phyloP scores from a whole-genome alignment of 2,329 filamentous ascomycete species.

The Ceratocystiopsis brevicomis region DNA sequence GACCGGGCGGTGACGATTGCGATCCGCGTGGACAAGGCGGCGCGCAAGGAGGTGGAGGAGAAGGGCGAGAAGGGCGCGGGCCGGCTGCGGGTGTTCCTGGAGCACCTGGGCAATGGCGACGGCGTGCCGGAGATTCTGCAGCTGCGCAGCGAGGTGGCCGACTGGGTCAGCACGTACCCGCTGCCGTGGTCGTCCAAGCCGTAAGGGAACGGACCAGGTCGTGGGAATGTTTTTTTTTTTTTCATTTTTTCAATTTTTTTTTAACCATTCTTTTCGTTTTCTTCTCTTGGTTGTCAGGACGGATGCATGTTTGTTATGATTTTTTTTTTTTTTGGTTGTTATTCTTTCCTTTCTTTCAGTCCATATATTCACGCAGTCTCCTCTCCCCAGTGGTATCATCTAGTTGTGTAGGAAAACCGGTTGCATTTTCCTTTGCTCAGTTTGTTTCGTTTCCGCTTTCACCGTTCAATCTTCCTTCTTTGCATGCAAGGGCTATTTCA shows the following conservation, averaged over 20 bases:
- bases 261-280: neutral
- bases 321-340: neutral
- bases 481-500: too few species aligned
- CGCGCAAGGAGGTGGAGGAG: slow-evolving; percentile 47
- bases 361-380: neutral
- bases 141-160: slow-evolving; percentile 54
- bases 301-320: neutral
- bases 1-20: slow-evolving; percentile 68
- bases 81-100: slow-evolving; percentile 47
- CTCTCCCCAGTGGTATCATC: neutral
- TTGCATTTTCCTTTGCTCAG: too few species aligned
- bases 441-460: too few species aligned
- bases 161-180: slow-evolving; percentile 59
- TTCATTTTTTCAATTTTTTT: neutral
- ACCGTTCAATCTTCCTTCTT: too few species aligned
- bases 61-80: slow-evolving; percentile 46
- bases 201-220: neutral
- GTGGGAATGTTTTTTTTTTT: too few species aligned
- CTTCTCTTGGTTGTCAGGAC: neutral
- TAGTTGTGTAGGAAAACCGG: too few species aligned
- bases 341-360: neutral
- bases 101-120: slow-evolving; percentile 49
- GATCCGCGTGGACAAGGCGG: slow-evolving; percentile 53
- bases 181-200: slow-evolving; percentile 40
- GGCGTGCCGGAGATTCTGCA: slow-evolving; percentile 52